Evolutionary conservation across 306 rosid species (phyloP).

Genomic region (Rubus idaeus): DNA sequence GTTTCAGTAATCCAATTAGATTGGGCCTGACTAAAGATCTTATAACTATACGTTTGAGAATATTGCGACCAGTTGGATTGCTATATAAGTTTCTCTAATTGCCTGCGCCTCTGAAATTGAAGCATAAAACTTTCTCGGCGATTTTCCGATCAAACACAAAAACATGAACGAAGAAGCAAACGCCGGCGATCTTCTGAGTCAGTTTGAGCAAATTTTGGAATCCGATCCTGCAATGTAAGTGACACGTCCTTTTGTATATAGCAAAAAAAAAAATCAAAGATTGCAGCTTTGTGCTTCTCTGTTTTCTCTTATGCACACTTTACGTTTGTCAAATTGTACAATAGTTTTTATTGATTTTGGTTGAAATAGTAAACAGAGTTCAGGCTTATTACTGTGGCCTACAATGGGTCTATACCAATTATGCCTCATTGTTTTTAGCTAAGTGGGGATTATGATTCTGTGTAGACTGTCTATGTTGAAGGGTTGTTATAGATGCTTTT

Average conservation of each 20-base stretch:
- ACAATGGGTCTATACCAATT: neutral
- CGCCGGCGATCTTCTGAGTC: constrained; percentile 45
- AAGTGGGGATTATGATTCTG: neutral
- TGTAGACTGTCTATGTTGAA: neutral
- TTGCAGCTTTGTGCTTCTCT: neutral
- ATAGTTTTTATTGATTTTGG: constrained; percentile 1
- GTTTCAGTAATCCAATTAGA: no score
- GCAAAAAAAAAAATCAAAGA: neutral
- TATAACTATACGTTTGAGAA: no score
- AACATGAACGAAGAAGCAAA: constrained; percentile 41
- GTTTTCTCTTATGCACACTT: neutral
- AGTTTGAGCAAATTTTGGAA: constrained; percentile 63
- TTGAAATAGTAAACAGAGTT: neutral
- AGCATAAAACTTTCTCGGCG: neutral
- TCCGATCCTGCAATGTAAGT: constrained; percentile 73
- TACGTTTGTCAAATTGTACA: neutral
- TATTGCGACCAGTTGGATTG: no score
- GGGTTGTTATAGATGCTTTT: constrained; percentile 1
- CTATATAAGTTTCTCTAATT: neutral
- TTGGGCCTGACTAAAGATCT: no score
- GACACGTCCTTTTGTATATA: neutral
- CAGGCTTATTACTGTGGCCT: neutral
- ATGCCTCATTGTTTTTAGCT: neutral
- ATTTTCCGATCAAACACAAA: constrained; percentile 28
- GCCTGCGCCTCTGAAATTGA: neutral